Conservation (phyloP, 2,329 filamentous ascomycete species). For the Calonectria pseudoreteaudii region DNA sequence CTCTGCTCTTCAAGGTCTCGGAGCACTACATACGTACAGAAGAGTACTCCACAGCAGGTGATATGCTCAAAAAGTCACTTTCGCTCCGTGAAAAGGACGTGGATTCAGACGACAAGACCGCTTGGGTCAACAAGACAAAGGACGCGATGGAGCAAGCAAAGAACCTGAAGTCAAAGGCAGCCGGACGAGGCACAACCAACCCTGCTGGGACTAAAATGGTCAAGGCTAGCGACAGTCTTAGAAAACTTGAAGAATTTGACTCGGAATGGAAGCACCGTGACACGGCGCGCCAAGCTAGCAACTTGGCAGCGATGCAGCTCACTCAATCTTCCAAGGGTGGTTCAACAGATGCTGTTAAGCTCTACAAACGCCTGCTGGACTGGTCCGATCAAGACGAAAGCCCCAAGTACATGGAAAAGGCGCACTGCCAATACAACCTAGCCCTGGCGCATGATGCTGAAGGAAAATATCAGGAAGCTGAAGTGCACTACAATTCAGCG, state of each 20-base stretch:
- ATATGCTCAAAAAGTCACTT: background rate
- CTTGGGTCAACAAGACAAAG: background rate
- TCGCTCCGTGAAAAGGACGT: background rate
- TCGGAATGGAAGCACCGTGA: background rate
- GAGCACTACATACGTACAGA: background rate
- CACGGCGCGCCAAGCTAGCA: constrained; percentile 1
- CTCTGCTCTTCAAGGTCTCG: background rate
- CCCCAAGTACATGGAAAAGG: background rate
- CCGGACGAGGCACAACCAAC: background rate
- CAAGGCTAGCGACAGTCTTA: background rate
- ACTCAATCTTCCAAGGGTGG: background rate
- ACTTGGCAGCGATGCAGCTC: constrained; percentile 7
- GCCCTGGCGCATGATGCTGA: constrained; percentile 7
- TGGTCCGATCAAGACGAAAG: background rate
- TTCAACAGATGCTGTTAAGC: background rate
- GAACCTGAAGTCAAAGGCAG: background rate
- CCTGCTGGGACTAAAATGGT: background rate
- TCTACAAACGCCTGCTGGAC: constrained; percentile 10
- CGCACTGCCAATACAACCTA: constrained; percentile 5
- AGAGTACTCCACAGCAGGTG: background rate
- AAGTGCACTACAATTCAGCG: background rate
- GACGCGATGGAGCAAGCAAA: background rate
- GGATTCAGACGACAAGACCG: background rate
- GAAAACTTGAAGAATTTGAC: background rate
- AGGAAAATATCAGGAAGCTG: constrained; percentile 1